Evolutionary conservation across 768 basidiomycete species (phyloP).

Genomic region (Hemileccinum rubropunctum): DNA sequence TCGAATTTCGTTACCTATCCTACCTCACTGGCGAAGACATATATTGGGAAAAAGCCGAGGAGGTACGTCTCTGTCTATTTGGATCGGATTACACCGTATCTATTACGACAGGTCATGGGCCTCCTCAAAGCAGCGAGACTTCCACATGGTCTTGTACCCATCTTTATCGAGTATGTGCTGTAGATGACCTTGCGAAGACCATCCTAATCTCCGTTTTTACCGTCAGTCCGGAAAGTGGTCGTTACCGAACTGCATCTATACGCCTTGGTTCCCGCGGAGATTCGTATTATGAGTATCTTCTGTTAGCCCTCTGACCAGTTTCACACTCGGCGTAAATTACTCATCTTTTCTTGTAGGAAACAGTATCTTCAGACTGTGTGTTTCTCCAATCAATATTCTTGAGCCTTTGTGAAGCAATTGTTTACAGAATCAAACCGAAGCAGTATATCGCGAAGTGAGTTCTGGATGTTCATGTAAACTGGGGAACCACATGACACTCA

Average conservation of each 20-base stretch:
- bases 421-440: constrained; percentile 65
- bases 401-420: neutral
- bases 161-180: constrained; percentile 70
- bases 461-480: neutral
- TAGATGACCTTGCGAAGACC: constrained; percentile 1
- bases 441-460: constrained; percentile 70
- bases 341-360: constrained; percentile 21
- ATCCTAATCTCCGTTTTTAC: constrained; percentile 11
- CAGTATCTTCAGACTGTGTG: constrained; percentile 34
- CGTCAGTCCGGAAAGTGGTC: constrained; percentile 47
- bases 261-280: constrained; percentile 91
- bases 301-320: constrained; percentile 44
- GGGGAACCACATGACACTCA: neutral
- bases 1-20: constrained; percentile 89
- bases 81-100: neutral
- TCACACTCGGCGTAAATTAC: neutral
- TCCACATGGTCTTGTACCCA: constrained; percentile 75
- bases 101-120: constrained; percentile 54
- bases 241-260: constrained; percentile 66
- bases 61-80: constrained; percentile 37
- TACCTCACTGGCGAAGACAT: constrained; percentile 69
- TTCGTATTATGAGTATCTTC: constrained; percentile 89
- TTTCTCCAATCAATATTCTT: neutral
- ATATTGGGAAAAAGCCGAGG: constrained; percentile 83
- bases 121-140: constrained; percentile 60